These are phyloP conservation scores for Neopestalotiopsis rosae DNA, from an alignment of 2,329 filamentous ascomycete species.

Conservation along the genomic window DNA sequence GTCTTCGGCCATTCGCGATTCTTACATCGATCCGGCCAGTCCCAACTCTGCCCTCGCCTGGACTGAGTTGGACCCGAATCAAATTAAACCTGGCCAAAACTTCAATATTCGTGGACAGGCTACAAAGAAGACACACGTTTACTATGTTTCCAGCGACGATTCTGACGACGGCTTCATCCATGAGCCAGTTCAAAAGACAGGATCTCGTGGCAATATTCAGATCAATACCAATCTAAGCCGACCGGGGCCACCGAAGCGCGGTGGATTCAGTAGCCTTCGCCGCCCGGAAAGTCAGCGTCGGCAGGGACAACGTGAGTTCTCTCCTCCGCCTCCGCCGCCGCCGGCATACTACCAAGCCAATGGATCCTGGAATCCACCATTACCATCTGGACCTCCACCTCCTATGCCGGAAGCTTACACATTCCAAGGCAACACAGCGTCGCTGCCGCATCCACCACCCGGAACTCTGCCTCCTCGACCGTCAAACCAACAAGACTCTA, in stretches of 20 bases:
- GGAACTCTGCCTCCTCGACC: slow-evolving; percentile 9
- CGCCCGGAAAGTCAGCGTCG: slow-evolving; percentile 11
- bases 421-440: slow-evolving; percentile 1
- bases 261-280: slow-evolving; percentile 11
- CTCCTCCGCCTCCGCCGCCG: slow-evolving; percentile 17
- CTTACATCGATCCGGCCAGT: slow-evolving; percentile 55
- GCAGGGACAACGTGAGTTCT: slow-evolving; percentile 13
- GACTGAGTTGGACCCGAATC: slow-evolving; percentile 22
- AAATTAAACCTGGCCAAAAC: slow-evolving; percentile 15
- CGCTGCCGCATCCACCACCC: slow-evolving; percentile 1
- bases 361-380: slow-evolving; percentile 11
- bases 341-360: background rate
- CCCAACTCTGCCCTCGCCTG: slow-evolving; percentile 43
- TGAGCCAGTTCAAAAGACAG: slow-evolving; percentile 28
- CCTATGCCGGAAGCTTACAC: slow-evolving; percentile 12
- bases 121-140: slow-evolving; percentile 32
- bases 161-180: slow-evolving; percentile 39
- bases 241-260: background rate
- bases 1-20: slow-evolving; percentile 53
- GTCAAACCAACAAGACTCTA: background rate
- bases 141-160: slow-evolving; percentile 39
- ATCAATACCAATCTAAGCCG: slow-evolving; percentile 22
- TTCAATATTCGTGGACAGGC: slow-evolving; percentile 35
- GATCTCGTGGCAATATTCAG: slow-evolving; percentile 29
- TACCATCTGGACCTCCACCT: slow-evolving; percentile 17